A percentile compares a stretch with the other conserved stretches of the same genome.
These are phyloP conservation scores for Chlamydomonas schloesseri DNA, from an alignment of 139 green algal species.

Conservation along the genomic window DNA sequence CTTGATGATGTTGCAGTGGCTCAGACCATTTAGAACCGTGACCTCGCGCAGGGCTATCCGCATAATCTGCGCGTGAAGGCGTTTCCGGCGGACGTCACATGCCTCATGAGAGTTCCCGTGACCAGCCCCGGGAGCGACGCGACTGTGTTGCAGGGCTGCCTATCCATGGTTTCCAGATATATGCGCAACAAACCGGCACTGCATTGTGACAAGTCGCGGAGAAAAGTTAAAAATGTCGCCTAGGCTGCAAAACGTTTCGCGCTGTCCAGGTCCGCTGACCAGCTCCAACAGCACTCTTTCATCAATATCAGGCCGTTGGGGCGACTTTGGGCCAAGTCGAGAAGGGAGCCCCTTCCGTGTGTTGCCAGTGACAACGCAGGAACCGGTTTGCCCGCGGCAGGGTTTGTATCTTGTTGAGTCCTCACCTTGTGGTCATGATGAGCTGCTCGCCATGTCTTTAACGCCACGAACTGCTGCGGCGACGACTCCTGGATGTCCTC, in stretches of 20 bases:
- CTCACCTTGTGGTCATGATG: slow-evolving; percentile 25
- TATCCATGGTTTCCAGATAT: neutral
- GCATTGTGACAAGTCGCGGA: too few relatives aligned
- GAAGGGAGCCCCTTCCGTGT: neutral
- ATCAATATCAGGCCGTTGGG: neutral
- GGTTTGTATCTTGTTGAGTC: neutral
- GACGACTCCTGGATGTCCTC: neutral
- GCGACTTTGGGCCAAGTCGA: neutral
- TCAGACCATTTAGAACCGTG: neutral
- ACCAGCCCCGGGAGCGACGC: too few relatives aligned
- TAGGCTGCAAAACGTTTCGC: too few relatives aligned
- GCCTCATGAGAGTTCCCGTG: too few relatives aligned
- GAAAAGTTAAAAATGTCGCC: too few relatives aligned
- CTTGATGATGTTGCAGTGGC: slow-evolving; percentile 17
- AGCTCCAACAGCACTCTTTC: too few relatives aligned
- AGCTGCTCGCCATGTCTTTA: slow-evolving; percentile 4
- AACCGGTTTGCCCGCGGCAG: neutral
- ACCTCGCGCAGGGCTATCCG: slow-evolving; percentile 13
- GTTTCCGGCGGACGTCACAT: too few relatives aligned
- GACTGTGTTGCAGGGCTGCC: too few relatives aligned
- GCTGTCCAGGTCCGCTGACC: too few relatives aligned
- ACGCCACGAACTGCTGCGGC: neutral
- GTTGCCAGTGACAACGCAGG: too few relatives aligned
- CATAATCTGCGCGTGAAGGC: neutral
- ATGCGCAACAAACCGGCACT: too few relatives aligned